A percentile compares a stretch with the other conserved stretches of the same genome.
These are phyloP conservation scores for Penicillium sp. DNA, from an alignment of 2,329 filamentous ascomycete species.

Conservation along the genomic window DNA sequence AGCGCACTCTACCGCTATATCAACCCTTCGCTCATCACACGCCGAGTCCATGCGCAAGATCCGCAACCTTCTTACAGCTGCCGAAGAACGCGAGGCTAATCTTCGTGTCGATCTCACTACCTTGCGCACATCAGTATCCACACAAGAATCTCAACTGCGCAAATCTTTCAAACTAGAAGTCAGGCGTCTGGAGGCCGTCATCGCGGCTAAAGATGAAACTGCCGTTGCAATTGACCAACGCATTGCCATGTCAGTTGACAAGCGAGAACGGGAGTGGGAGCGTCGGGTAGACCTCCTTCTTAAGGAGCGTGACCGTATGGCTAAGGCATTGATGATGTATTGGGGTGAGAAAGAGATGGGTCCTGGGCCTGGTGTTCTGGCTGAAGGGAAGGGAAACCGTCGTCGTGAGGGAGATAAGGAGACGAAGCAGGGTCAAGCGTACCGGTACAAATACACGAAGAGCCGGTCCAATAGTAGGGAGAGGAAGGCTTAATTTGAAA, in stretches of 20 bases:
- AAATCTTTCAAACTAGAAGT: constrained; percentile 34
- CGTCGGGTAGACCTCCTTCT: constrained; percentile 42
- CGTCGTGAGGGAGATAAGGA: constrained; percentile 24
- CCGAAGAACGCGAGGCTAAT: constrained; percentile 37
- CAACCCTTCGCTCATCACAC: constrained; percentile 39
- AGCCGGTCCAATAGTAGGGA: constrained; percentile 16
- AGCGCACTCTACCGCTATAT: constrained; percentile 38
- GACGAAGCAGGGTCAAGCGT: constrained; percentile 32
- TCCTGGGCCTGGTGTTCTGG: constrained; percentile 14
- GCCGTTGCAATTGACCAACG: constrained; percentile 40
- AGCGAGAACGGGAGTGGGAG: constrained; percentile 47
- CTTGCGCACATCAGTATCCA: constrained; percentile 24
- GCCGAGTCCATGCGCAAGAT: constrained; percentile 39
- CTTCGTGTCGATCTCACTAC: constrained; percentile 34
- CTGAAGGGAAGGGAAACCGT: constrained; percentile 23
- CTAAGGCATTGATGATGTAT: constrained; percentile 39
- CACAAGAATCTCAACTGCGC: constrained; percentile 27
- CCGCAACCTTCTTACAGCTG: constrained; percentile 32
- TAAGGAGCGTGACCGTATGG: constrained; percentile 43
- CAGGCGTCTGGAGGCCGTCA: constrained; percentile 33
- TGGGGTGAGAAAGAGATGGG: constrained; percentile 46
- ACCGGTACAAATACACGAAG: constrained; percentile 40
- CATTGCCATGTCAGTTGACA: constrained; percentile 42
- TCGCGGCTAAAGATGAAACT: constrained; percentile 43
- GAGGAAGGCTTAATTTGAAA: constrained; percentile 9